phyloP scores from a whole-genome alignment of 2,329 filamentous ascomycete genomes.

The Domatiomyces globalis region DNA sequence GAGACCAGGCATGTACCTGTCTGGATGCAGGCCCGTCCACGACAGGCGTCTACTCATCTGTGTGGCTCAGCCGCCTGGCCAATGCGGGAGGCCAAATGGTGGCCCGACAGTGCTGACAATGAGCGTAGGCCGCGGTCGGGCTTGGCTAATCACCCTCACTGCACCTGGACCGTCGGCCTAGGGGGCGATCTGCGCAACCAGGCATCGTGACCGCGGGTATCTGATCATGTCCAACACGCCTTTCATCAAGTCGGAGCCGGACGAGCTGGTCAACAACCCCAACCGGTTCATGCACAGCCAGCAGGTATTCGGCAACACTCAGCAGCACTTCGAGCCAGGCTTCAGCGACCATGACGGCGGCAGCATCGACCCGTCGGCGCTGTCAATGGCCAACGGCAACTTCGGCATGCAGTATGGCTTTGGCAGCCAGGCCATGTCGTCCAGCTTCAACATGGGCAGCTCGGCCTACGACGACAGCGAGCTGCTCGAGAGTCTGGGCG shows the following conservation, averaged over 20 bases:
- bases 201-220: background rate
- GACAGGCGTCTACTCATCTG: background rate
- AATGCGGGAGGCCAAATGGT: background rate
- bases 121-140: background rate
- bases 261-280: conserved; percentile 46
- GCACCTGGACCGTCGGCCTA: background rate
- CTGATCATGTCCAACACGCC: conserved; percentile 39
- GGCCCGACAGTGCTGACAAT: background rate
- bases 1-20: background rate
- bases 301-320: conserved; percentile 5
- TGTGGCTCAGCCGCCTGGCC: background rate
- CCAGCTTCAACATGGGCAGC: conserved; percentile 62
- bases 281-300: conserved; percentile 31
- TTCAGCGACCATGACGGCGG: conserved; percentile 35
- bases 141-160: background rate
- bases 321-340: conserved; percentile 30
- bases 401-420: conserved; percentile 40
- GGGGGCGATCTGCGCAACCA: background rate
- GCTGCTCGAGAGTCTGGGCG: conserved; percentile 56
- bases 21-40: no score
- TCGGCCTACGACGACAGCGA: conserved; percentile 68
- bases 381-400: conserved; percentile 49
- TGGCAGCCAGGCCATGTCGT: conserved; percentile 49
- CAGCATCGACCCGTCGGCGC: conserved; percentile 70
- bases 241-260: conserved; percentile 55